Evolutionary conservation across 768 basidiomycete genomes (phyloP).

Genomic region (Rhizopogon vinicolor): DNA sequence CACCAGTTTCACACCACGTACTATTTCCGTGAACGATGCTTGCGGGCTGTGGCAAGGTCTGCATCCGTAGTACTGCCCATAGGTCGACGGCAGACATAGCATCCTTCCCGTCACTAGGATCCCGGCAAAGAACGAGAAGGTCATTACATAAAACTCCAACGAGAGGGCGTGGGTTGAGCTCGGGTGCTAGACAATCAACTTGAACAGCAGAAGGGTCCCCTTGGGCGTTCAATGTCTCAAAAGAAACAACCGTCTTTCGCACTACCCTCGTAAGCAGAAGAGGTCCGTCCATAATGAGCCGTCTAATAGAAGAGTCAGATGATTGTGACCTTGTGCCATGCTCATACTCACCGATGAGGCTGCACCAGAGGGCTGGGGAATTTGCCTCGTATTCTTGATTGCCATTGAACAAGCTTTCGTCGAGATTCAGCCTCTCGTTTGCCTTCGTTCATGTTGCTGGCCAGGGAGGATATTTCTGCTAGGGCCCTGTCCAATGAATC

Average conservation of each 20-base stretch:
- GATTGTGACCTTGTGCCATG: neutral
- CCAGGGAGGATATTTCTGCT: constrained; percentile 81
- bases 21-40: constrained; percentile 88
- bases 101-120: constrained; percentile 79
- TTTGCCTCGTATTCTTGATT: constrained; percentile 80
- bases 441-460: constrained; percentile 97
- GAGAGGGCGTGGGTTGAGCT: constrained; percentile 73
- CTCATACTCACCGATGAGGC: constrained; percentile 76
- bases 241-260: constrained; percentile 75
- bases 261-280: constrained; percentile 87
- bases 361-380: constrained; percentile 98
- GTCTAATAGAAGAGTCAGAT: constrained; percentile 38
- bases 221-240: constrained; percentile 74
- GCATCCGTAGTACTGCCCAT: constrained; percentile 97
- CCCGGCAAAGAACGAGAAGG: constrained; percentile 85
- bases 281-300: constrained; percentile 90
- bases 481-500: constrained; percentile 85
- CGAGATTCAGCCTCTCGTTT: constrained; percentile 94
- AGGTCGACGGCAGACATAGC: constrained; percentile 74
- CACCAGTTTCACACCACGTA: constrained; percentile 23
- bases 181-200: constrained; percentile 87
- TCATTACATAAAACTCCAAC: constrained; percentile 90
- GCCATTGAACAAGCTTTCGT: constrained; percentile 87
- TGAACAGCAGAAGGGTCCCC: constrained; percentile 80
- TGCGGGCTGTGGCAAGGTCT: constrained; percentile 85